phyloP scores from a whole-genome alignment of 345 rosid species.

The Lenwebbia sp. region DNA sequence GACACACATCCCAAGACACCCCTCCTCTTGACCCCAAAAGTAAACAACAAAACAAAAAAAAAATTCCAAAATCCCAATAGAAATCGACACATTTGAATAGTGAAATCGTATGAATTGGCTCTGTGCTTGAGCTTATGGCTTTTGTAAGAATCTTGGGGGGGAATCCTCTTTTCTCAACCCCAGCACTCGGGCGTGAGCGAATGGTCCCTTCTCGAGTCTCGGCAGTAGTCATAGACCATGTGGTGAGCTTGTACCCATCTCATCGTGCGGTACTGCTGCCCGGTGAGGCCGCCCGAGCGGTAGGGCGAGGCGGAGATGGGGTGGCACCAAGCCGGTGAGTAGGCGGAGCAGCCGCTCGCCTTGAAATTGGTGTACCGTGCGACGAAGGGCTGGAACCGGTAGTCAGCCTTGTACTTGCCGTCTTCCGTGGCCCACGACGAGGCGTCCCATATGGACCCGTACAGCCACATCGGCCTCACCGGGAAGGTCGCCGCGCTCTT shows the following conservation, averaged over 20 bases:
- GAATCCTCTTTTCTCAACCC: background rate
- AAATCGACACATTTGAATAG: background rate
- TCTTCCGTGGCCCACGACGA: conserved; percentile 97
- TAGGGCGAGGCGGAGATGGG: conserved; percentile 62
- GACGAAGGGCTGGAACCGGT: conserved; percentile 77
- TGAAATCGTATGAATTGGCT: background rate
- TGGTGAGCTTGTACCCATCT: conserved; percentile 65
- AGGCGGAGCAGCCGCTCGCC: conserved; percentile 74
- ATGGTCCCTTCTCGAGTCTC: conserved; percentile 68
- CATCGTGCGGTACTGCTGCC: conserved; percentile 59
- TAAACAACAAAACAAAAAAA: background rate
- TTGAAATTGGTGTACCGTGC: conserved; percentile 66
- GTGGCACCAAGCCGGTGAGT: conserved; percentile 43
- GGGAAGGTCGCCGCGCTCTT: conserved; percentile 76
- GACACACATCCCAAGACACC: background rate
- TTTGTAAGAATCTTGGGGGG: background rate
- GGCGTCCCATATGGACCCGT: conserved; percentile 99
- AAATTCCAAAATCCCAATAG: background rate
- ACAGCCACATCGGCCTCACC: conserved; percentile 87
- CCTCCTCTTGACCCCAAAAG: background rate
- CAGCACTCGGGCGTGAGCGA: conserved; percentile 83
- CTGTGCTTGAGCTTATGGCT: background rate
- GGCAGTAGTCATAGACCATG: conserved; percentile 72
- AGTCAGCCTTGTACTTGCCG: conserved; percentile 91
- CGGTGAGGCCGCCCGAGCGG: conserved; percentile 58